Evolutionary conservation across 2,329 filamentous ascomycete genomes (phyloP).

Genomic region (Neonectria magnoliae): DNA sequence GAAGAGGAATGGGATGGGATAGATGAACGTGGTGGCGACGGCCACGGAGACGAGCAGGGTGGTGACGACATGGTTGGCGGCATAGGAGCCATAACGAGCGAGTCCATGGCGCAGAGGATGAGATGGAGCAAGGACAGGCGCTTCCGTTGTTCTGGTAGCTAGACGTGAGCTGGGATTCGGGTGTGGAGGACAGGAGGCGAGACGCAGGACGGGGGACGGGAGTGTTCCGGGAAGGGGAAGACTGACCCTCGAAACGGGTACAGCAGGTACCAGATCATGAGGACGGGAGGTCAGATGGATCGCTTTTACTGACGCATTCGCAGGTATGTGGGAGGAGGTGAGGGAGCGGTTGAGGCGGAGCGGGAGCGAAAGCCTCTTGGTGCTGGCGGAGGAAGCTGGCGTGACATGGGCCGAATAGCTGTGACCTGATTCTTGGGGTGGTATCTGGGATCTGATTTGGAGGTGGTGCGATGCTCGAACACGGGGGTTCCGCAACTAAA

Average conservation of each 20-base stretch:
- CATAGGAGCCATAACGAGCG: constrained; percentile 74
- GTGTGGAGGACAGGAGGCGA: constrained; percentile 18
- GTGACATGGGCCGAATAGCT: constrained; percentile 38
- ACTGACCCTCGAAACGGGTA: constrained; percentile 81
- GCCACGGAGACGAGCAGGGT: constrained; percentile 80
- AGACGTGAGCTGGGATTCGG: constrained; percentile 30
- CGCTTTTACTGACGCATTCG: constrained; percentile 38
- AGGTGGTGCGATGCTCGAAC: constrained; percentile 35
- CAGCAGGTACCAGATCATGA: constrained; percentile 81
- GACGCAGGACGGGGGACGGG: constrained; percentile 26
- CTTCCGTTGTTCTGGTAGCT: constrained; percentile 73
- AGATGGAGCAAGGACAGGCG: constrained; percentile 69
- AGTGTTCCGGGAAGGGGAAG: constrained; percentile 17
- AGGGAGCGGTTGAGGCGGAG: constrained; percentile 16
- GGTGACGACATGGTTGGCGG: constrained; percentile 77
- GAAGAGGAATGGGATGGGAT: constrained; percentile 80
- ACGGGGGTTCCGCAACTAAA: constrained; percentile 32
- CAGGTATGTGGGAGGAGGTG: constrained; percentile 23
- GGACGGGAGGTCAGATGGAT: constrained; percentile 35
- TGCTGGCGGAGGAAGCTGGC: constrained; percentile 28
- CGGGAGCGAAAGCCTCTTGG: constrained; percentile 24
- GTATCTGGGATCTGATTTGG: constrained; percentile 21
- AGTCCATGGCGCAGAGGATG: constrained; percentile 74
- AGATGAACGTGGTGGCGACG: constrained; percentile 75
- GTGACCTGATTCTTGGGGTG: constrained; percentile 21